A percentile compares a stretch with the other conserved stretches of the same genome.
Conservation (phyloP, 2,329 filamentous ascomycete genomes). For the Polytolypa hystricis region DNA sequence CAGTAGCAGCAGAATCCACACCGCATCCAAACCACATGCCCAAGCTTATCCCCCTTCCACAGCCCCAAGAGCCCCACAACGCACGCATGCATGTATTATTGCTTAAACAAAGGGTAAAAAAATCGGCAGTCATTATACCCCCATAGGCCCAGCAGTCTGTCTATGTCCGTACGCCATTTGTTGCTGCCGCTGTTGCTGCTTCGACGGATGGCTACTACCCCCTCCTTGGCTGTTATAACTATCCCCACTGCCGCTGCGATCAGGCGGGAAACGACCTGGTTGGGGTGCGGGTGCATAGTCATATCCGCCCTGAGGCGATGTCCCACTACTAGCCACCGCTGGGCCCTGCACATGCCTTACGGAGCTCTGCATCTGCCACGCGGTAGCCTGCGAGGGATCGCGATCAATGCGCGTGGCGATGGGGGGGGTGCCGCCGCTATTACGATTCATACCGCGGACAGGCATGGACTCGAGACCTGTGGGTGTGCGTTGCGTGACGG, state of each 20-base stretch:
- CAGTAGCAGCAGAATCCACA: too few species aligned
- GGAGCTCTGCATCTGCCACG: constrained; percentile 73
- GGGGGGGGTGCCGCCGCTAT: too few species aligned
- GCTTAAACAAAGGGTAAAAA: not conserved
- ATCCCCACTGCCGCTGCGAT: constrained; percentile 18
- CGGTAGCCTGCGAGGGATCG: constrained; percentile 59
- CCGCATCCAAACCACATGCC: too few species aligned
- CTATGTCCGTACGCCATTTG: constrained; percentile 27
- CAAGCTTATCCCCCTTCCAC: too few species aligned
- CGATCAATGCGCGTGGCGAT: constrained; percentile 63
- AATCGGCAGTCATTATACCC: not conserved
- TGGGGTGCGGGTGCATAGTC: constrained; percentile 7
- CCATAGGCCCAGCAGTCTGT: constrained; percentile 10
- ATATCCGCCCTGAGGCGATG: constrained; percentile 19
- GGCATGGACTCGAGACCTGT: constrained; percentile 46
- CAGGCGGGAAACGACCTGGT: constrained; percentile 9
- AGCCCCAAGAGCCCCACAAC: too few species aligned
- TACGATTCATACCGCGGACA: constrained; percentile 30
- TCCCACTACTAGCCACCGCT: not conserved
- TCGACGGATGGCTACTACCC: constrained; percentile 14
- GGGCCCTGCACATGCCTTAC: constrained; percentile 55
- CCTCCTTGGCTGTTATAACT: constrained; percentile 20
- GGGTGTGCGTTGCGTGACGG: constrained; percentile 45
- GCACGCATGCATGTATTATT: too few species aligned
- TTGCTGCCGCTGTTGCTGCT: constrained; percentile 19